Evolutionary conservation across 129 eudicot species (phyloP).

Genomic region (Flaveria bidentis): DNA sequence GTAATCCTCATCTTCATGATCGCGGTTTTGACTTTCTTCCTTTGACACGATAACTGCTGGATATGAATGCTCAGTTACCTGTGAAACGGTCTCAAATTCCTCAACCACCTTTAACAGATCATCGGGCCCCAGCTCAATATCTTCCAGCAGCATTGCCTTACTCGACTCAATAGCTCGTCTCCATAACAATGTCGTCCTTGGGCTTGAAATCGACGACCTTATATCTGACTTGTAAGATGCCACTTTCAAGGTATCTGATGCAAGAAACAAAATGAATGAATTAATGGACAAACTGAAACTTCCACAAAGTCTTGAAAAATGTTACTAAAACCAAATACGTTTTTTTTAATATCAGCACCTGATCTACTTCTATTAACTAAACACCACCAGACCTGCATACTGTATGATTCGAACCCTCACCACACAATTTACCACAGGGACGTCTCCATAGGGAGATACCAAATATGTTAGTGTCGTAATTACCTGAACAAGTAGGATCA

Average conservation of each 20-base stretch:
- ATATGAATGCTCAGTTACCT: slow-evolving; percentile 80
- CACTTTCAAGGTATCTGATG: slow-evolving; percentile 30
- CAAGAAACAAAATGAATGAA: slow-evolving; percentile 13
- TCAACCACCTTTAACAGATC: slow-evolving; percentile 76
- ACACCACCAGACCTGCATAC: too few species aligned
- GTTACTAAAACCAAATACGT: background rate
- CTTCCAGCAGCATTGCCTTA: slow-evolving; percentile 68
- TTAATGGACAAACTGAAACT: background rate
- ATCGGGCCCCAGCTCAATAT: slow-evolving; percentile 64
- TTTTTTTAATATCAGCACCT: background rate
- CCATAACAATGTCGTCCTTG: slow-evolving; percentile 82
- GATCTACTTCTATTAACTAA: too few species aligned
- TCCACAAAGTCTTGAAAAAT: background rate
- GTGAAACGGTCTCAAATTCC: slow-evolving; percentile 62
- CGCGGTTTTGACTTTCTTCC: slow-evolving; percentile 22
- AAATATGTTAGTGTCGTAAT: slow-evolving; percentile 4
- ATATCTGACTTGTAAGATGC: slow-evolving; percentile 30
- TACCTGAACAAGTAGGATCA: slow-evolving; percentile 41
- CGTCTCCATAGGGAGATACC: background rate
- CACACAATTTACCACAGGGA: too few species aligned
- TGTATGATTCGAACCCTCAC: too few species aligned
- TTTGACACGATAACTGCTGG: slow-evolving; percentile 66
- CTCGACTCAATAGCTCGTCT: slow-evolving; percentile 69
- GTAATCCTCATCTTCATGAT: slow-evolving; percentile 30
- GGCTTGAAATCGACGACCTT: slow-evolving; percentile 52